Evolutionary conservation across 768 basidiomycete species (phyloP), one percentile per base, ranked within the genome.

Genomic region (Boletales sp.): DNA sequence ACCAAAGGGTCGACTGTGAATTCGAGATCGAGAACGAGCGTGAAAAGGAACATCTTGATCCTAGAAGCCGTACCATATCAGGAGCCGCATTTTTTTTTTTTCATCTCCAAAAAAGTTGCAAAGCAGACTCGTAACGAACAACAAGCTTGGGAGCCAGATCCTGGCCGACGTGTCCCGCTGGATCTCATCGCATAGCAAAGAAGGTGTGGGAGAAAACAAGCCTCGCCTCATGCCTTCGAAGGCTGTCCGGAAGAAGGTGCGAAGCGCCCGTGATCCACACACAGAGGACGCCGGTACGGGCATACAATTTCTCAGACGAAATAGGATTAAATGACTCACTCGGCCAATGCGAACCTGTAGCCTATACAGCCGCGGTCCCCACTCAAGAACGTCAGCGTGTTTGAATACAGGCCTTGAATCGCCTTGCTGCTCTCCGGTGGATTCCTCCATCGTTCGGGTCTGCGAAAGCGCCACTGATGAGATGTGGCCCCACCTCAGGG

Each of bases 301-400:
- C 49, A 59, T 44, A 52, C 46, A 21, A 57, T 46, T 33, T n/a
- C 12, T 12, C 40, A 25, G 34, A 44, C 17, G 30, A 32, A 35
- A 32, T 14, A 44, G 13, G 3, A n/a, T 33, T 17, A 14, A 17
- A 43, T 34, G 32, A 77, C 81, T 69, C 61, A 82, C 82, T 84
- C 80, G 32, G 73, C 69, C 50, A 84, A 53, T 14, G 81, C 81
- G 58, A 84, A 85, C 57, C 74, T 75, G 62, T 76, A 82, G 13
- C 84, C 80, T 56, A 84, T 82, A 54, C 80, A 82, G 17, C 80
- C 79, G 31, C 83, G 72, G 57, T 77, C 76, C 50, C 80, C 82
- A 51, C 76, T 76, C 32, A 82, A 68, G 64, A 83, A 85, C 15
- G 81, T 82, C 49, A 83, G 54, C 18, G 71, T 76, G 50, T 79